Evolutionary conservation across 805 yeast genomes (phyloP), one percentile per base, ranked within the genome.

Genomic region (Wickerhamia fluorescens): DNA sequence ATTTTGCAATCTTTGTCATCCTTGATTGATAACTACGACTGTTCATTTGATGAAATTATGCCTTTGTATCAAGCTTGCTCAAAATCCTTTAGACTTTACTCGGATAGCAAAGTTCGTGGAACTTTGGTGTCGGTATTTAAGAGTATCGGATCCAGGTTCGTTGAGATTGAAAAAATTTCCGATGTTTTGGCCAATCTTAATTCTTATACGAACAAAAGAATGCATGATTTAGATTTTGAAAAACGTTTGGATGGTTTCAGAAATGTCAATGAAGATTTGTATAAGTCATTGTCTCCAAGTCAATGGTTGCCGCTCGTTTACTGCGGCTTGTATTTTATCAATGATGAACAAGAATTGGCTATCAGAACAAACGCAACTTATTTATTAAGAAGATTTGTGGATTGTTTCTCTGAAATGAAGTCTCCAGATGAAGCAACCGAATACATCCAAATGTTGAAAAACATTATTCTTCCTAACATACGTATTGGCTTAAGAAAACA

Each of bases 251-350:
- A 66, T 4, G 84, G 89, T 0, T 89, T 73, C 51, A 72, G 74
- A 30, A 47, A 45, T 11, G 63, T 89, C 29, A 82, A 75, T 42
- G 92, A 84, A 35, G 51, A 49, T 1, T 40, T 56, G 3, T 83
- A 68, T 45, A 7, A 29, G 5, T 35, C 46, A 0, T 54, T 82
- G 2, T 47, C 71, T 0, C 59, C 71, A 1, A 24, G 53, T 3
- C 85, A 85, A 42, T 92, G 97, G 97, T 40, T 72, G 7, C 96
- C 96, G 3, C 44, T 92, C 3, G 33, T 92, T 13, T 71, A 79
- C 49, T 73, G 76, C 30, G 65, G 76, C 33, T 61, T 92, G 22
- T 86, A 59, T 46, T 83, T 73, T 48, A 71, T 92, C 33, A 75
- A 75, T 33, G 94, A 85, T 44, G 76, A 75, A 20, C 78, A 75